Base-by-base conservation (phyloP, 352 stramenopile species). In the Phytophthora vignae region DNA sequence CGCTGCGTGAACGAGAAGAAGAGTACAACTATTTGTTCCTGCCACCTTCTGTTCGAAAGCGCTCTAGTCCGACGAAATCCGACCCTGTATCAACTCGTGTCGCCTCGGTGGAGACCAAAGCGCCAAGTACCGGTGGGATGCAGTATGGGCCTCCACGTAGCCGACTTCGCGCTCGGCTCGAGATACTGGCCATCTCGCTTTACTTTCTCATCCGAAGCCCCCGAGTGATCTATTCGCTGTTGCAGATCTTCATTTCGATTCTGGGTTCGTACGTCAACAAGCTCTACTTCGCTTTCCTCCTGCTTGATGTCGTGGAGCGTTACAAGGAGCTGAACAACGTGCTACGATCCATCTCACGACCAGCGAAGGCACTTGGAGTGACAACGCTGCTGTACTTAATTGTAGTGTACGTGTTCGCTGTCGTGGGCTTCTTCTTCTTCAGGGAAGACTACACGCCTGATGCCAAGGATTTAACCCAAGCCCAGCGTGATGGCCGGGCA, bases 281-380 rank as follows among this genome's bases (percentile, higher is more conserved):
- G 40, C 80, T 94, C 38, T 94, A 85, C 76, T 94, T 94, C 59
- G 79, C 85, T 21, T 92, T 93, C 48, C 84, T 93, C 48, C 52
- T 94, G 19, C 73, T 94, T 9, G 87, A 94, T 60, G 70, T 93
- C 38, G 77, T 94, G n/a, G 90, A 93, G 48, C 82, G 84, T n/a
- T 94, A 89, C 61, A 87, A 90, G 53, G 81, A 90, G 31, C 76
- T 92, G 3, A 90, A 88, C 62, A 90, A 92, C 56, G 87, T 94
- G 1, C 48, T 92, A 14, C 78, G 84, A 19, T 90, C 87, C 6
- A 90, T 93, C 33, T 78, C 87, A 17, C 71, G 75, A 15, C 85
- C 87, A 12, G 80, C 82, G 0, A 92, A 90, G 59, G 81, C 88
- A 15, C 69, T 92, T 5, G 73, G 77, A 8, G 60, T 90, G n/a